These are phyloP conservation scores for Trametes cinnabarina DNA, from an alignment of 768 basidiomycete species.

Conservation along the genomic window DNA sequence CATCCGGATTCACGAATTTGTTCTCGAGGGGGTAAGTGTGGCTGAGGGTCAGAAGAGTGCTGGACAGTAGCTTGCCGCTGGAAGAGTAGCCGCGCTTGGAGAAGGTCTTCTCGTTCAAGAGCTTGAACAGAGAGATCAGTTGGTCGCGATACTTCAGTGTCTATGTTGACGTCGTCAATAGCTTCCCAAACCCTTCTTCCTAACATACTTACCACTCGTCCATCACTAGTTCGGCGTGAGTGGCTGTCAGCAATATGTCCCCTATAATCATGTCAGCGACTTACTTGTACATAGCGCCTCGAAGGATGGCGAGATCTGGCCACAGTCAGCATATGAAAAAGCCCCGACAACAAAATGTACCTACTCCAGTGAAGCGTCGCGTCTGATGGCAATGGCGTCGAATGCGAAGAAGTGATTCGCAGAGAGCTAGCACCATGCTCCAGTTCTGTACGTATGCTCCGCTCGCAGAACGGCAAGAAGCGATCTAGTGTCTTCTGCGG, in stretches of 20 bases:
- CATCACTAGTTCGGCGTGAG: conserved; percentile 37
- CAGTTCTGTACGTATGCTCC: conserved; percentile 71
- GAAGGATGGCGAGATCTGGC: conserved; percentile 68
- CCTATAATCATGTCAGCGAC: conserved; percentile 24
- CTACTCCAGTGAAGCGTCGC: conserved; percentile 86
- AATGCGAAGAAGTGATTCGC: conserved; percentile 62
- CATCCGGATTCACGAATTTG: conserved; percentile 74
- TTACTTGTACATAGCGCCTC: conserved; percentile 80
- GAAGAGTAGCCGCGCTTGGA: conserved; percentile 83
- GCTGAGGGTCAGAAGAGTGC: conserved; percentile 69
- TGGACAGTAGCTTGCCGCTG: conserved; percentile 74
- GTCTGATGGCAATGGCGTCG: conserved; percentile 70
- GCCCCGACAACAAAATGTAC: conserved; percentile 23
- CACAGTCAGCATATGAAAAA: neutral
- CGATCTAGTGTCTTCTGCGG: conserved; percentile 73
- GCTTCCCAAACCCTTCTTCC: neutral
- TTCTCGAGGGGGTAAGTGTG: conserved; percentile 82
- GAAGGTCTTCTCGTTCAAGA: conserved; percentile 67
- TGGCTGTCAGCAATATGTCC: neutral
- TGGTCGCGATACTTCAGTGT: conserved; percentile 62
- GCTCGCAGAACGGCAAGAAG: conserved; percentile 71
- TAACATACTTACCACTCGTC: conserved; percentile 48
- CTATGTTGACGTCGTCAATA: conserved; percentile 33
- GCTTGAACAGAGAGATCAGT: conserved; percentile 55
- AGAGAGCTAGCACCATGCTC: conserved; percentile 81